Base-by-base conservation (phyloP, 805 yeast genomes). In the Wickerhamiella kurtzmanii region DNA sequence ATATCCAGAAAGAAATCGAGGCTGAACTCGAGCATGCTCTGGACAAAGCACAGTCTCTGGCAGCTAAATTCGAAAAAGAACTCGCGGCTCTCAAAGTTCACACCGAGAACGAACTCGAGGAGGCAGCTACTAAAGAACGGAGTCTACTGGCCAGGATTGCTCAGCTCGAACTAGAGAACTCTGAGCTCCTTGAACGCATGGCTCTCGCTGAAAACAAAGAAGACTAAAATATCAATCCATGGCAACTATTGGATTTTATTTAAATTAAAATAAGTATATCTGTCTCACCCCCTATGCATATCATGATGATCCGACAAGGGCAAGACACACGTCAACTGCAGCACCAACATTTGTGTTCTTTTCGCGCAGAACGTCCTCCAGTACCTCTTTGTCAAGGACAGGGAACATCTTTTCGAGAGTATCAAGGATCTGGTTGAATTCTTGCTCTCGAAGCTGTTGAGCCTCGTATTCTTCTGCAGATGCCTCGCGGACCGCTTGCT, bases 361-460 rank as follows among this genome's bases (percentile, higher is more conserved):
- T 61, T 79, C 75, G 2, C 66, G 64, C 28, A 86, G 72, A 2
- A 86, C 78, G 58, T 86, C 95, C 47, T 71, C 74, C 44, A 87
- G 70, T 1, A 87, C 65, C 0, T 75, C 82, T 44, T 67, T 65
- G 54, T 85, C 95, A 50, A 86, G 66, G 41, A 68, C 69, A 0
- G 95, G 94, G 61, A 87, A 86, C 77, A 87, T 82, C 43, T 77
- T 77, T 22, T 65, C 64, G 46, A 86, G 66, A 2, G 74, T 73
- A 1, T 63, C 64, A 20, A 72, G 66, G 2, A 77, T 72, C 39
- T 70, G 68, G 17, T 66, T 62, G 36, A 64, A 68, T 50, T 76
- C 79, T 48, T 68, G 61, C 22, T 62, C 64, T 37, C 67, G 68
- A 11, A 68, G 58, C 41, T 67, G 54, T 35, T 62, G 63, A 1